Percentiles rank a stretch among this genome's conserved stretches.
These are phyloP conservation scores for Fusarium sp. DNA, from an alignment of 2,329 filamentous ascomycete species.

Conservation along the genomic window DNA sequence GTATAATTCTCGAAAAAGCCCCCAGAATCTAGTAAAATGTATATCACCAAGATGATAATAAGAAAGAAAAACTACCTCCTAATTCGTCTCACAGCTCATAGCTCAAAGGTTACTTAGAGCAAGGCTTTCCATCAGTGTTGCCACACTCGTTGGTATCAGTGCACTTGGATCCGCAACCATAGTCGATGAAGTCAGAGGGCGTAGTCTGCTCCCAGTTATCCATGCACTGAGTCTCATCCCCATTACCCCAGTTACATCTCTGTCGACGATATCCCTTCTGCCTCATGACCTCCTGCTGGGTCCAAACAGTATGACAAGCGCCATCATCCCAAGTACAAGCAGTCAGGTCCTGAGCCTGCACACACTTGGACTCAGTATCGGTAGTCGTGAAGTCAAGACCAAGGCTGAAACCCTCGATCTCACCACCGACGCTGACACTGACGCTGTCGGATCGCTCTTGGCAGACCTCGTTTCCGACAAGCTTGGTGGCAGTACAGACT, in stretches of 20 bases:
- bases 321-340: slow-evolving; percentile 4
- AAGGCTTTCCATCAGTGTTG: background rate
- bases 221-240: slow-evolving; percentile 7
- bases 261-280: slow-evolving; percentile 5
- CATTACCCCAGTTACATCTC: background rate
- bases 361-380: background rate
- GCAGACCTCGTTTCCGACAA: slow-evolving; percentile 1
- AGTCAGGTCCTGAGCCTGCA: background rate
- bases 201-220: slow-evolving; percentile 13
- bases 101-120: background rate
- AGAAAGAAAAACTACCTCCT: accelerated
- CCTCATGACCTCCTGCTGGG: background rate
- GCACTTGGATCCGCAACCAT: slow-evolving; percentile 6
- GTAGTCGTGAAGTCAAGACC: background rate
- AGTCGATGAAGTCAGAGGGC: background rate
- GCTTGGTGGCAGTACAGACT: background rate
- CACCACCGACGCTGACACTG: background rate
- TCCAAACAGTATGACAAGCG: slow-evolving; percentile 18
- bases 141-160: background rate
- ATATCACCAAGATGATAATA: accelerated
- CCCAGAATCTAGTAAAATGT: too few relatives aligned
- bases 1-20: too few relatives aligned
- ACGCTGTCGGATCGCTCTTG: background rate
- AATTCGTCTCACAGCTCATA: accelerated
- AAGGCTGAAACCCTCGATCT: background rate